Percentiles rank a stretch among this genome's conserved stretches.
phyloP scores from a whole-genome alignment of 2,329 filamentous ascomycete genomes.

The Aspergillus persii region DNA sequence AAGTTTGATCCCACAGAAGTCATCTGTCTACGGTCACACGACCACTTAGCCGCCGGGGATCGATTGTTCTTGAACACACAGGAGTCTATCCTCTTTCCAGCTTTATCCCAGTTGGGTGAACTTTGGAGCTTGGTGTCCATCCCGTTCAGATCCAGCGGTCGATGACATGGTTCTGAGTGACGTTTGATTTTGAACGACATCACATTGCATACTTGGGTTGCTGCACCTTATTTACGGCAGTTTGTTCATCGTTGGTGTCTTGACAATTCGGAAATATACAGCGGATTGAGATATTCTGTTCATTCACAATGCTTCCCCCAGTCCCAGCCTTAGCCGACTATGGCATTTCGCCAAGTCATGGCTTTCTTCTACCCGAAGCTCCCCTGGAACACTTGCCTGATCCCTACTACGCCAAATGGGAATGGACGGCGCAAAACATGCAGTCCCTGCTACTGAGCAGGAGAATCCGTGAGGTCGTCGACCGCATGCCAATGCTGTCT shows the following conservation, averaged over 20 bases:
- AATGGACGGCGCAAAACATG: slow-evolving; percentile 78
- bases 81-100: background rate
- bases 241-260: background rate
- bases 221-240: background rate
- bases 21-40: background rate
- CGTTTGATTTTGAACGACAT: background rate
- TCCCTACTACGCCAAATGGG: slow-evolving; percentile 93
- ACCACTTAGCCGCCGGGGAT: background rate
- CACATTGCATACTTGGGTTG: background rate
- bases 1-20: background rate
- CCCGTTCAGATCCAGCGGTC: background rate
- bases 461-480: slow-evolving; percentile 74
- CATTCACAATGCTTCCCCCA: slow-evolving; percentile 44
- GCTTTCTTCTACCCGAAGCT: slow-evolving; percentile 80
- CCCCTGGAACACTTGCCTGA: slow-evolving; percentile 80
- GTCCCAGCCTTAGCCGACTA: slow-evolving; percentile 66
- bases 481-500: slow-evolving; percentile 78
- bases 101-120: background rate
- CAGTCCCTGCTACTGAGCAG: slow-evolving; percentile 84
- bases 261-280: background rate
- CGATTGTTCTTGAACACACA: background rate
- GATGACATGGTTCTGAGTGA: background rate
- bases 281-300: background rate
- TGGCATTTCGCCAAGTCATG: slow-evolving; percentile 63
- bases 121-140: background rate